Percentiles rank a stretch among this genome's conserved stretches.
phyloP scores from a whole-genome alignment of 2,329 filamentous ascomycete genomes.

The Xylariales sp. region DNA sequence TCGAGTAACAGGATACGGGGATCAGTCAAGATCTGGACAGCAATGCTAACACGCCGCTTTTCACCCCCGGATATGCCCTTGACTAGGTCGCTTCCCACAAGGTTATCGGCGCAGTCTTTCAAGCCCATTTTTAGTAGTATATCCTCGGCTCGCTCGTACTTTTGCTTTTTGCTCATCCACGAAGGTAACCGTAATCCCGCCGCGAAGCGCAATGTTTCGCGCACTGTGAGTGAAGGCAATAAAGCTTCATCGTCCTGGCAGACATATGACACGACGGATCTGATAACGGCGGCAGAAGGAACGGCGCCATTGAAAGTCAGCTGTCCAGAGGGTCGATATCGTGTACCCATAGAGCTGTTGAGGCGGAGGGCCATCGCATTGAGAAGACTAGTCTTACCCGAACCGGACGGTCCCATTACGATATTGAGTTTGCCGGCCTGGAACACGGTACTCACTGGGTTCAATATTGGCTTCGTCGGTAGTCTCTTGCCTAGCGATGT shows the following conservation, averaged over 20 bases:
- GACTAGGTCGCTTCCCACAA: slow-evolving; percentile 66
- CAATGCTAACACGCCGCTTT: slow-evolving; percentile 72
- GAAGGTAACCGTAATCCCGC: slow-evolving; percentile 66
- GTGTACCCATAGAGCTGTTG: slow-evolving; percentile 55
- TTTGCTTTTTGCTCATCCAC: slow-evolving; percentile 66
- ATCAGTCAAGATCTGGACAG: slow-evolving; percentile 71
- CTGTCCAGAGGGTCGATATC: slow-evolving; percentile 56
- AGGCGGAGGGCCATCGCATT: slow-evolving; percentile 69
- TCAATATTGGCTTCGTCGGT: slow-evolving; percentile 56
- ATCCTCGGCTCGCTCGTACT: slow-evolving; percentile 63
- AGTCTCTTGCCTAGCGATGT: slow-evolving; percentile 45
- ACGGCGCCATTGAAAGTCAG: slow-evolving; percentile 66
- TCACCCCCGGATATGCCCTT: slow-evolving; percentile 79
- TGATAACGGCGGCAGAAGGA: slow-evolving; percentile 64
- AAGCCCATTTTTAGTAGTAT: slow-evolving; percentile 70
- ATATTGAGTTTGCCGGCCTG: slow-evolving; percentile 65
- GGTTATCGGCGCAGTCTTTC: slow-evolving; percentile 72
- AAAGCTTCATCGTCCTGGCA: slow-evolving; percentile 75
- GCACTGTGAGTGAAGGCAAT: slow-evolving; percentile 68
- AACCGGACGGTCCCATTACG: slow-evolving; percentile 76
- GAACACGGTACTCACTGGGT: slow-evolving; percentile 63
- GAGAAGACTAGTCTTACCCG: slow-evolving; percentile 70
- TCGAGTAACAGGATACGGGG: slow-evolving; percentile 69
- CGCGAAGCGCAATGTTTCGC: slow-evolving; percentile 68
- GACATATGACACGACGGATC: slow-evolving; percentile 71